These are phyloP conservation scores for Colletotrichum lini DNA, from an alignment of 2,329 filamentous ascomycete species.

Conservation along the genomic window DNA sequence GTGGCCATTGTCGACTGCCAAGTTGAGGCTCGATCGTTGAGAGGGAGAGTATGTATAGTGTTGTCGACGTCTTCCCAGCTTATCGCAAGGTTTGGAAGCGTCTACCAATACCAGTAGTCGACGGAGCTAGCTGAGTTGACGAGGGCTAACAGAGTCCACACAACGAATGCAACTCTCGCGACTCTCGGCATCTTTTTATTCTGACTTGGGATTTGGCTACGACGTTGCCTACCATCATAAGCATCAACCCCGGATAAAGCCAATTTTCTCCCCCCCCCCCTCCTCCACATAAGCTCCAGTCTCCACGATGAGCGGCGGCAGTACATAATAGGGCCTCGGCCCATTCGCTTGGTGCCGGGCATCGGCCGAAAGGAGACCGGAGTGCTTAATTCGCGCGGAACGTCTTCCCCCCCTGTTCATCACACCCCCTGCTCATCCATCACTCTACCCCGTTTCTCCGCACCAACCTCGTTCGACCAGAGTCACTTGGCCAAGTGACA, in stretches of 20 bases:
- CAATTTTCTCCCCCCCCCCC: not conserved
- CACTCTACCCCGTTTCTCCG: conserved; percentile 25
- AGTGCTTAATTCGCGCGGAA: conserved; percentile 6
- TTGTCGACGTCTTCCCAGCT: not conserved
- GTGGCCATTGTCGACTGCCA: conserved; percentile 1
- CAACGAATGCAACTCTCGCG: conserved; percentile 1
- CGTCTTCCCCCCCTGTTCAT: conserved; percentile 1
- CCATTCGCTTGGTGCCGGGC: conserved; percentile 27
- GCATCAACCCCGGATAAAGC: not conserved
- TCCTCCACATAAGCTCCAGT: no score
- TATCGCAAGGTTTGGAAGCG: not conserved
- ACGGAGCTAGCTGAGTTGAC: not conserved
- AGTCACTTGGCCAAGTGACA: conserved; percentile 1
- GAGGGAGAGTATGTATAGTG: no score
- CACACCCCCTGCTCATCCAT: conserved; percentile 6
- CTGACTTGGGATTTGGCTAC: not conserved
- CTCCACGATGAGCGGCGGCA: conserved; percentile 12
- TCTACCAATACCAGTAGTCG: not conserved
- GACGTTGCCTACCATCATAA: not conserved
- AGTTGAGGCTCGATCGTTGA: no score
- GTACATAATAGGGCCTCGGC: not conserved
- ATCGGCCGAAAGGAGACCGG: conserved; percentile 34
- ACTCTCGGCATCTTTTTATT: conserved; percentile 20
- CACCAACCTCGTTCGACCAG: conserved; percentile 35
- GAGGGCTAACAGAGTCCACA: not conserved